Evolutionary conservation across 1,284 basidiomycete species (phyloP), one percentile per base, ranked within the genome.

Genomic region (Cutaneotrichosporon cutaneum): DNA sequence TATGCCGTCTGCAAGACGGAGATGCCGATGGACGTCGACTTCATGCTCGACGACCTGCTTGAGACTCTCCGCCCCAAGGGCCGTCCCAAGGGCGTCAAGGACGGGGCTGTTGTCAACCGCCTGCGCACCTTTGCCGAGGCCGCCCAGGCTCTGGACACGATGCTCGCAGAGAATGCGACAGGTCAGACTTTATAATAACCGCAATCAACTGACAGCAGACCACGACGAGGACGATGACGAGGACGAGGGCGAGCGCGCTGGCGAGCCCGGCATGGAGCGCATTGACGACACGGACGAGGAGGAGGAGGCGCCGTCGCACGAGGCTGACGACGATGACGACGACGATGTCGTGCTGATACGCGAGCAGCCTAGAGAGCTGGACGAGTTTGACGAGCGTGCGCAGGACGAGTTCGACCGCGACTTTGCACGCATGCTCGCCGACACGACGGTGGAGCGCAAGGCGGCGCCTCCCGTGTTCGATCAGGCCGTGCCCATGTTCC

Each of bases 21-120:
- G 11, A 77, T 95, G 45, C 90, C 96, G 0, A 95, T 98, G 91
- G 96, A 99, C 64, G 88, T 97, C 18, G 94, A 96, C 62, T 99
- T 97, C 76, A 95, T 97, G 92, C 79, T 97, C 10, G 86, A 87
- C 2, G 95, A 98, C 76, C 95, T 94, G 0, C 79, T 98, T 13
- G 94, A 58, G 82, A 87, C 89, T 51, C 82, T 95, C 33, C 84
- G 92, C 62, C 91, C 92, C 0, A 92, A 90, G 69, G 74, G 89
- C 30, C 61, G 64, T 3, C 64, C 64, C 16, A 63, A 63, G 44
- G 58, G 59, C 13, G 48, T 59, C 50, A 66, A 66, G 51, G 64
- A 66, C n/a, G 64, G 64, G 4, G 33, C 39, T 18, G 32, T 42
- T 18, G 63, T 64, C 26, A 76, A 81, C 33, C 82, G 87, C 68